These are phyloP conservation scores for Trichoderma asperellum DNA, from an alignment of 2,329 filamentous ascomycete genomes.

Conservation along the genomic window DNA sequence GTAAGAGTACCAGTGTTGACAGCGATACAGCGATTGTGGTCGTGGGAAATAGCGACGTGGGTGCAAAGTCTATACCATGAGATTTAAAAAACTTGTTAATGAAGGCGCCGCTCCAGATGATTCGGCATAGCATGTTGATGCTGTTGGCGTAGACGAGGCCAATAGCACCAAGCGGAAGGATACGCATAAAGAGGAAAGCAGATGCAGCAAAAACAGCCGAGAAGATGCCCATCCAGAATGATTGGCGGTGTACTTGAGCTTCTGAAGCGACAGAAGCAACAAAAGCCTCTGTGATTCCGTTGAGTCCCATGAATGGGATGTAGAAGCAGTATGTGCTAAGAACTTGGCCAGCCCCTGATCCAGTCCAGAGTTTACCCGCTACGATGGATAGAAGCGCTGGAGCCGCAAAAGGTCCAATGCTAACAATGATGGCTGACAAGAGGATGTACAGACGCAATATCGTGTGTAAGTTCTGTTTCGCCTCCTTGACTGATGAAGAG, in stretches of 20 bases:
- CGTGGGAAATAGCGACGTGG: conserved; percentile 38
- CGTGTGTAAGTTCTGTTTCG: conserved; percentile 58
- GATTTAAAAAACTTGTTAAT: conserved; percentile 65
- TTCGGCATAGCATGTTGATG: conserved; percentile 86
- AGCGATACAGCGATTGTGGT: conserved; percentile 37
- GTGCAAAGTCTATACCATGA: conserved; percentile 44
- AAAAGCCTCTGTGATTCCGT: conserved; percentile 90
- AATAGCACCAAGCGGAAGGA: conserved; percentile 70
- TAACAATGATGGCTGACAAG: conserved; percentile 68
- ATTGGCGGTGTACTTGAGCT: conserved; percentile 74
- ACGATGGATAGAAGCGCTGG: conserved; percentile 74
- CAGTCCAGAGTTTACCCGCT: conserved; percentile 76
- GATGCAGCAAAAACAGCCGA: conserved; percentile 74
- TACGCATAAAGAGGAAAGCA: conserved; percentile 74
- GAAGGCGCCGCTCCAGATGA: conserved; percentile 78
- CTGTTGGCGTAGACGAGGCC: conserved; percentile 86
- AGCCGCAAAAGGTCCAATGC: conserved; percentile 75
- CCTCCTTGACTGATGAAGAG: conserved; percentile 44
- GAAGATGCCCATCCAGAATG: conserved; percentile 81
- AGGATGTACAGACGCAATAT: conserved; percentile 76
- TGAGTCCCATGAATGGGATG: conserved; percentile 87
- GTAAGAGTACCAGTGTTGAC: conserved; percentile 37
- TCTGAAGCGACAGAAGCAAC: conserved; percentile 84
- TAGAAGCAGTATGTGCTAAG: conserved; percentile 87
- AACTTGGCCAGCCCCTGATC: conserved; percentile 71